phyloP scores from a whole-genome alignment of 306 rosid species.

The cucumber (Cucumis sativus) region Cucumber_9930_V3 NC_026658.2:14614001-14614500 shows the following conservation, averaged over 20 bases:
- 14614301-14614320: neutral
- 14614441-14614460: conserved; percentile 3
- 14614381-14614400: neutral
- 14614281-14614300: neutral
- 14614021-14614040: neutral
- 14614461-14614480: neutral
- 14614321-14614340: neutral
- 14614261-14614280: neutral
- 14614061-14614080: neutral
- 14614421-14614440: neutral
- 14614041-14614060: neutral
- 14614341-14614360: neutral
- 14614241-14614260: neutral
- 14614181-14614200: neutral
- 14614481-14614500: neutral
- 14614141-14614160: neutral
- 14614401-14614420: neutral
- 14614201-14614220: neutral
- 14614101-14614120: neutral
- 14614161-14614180: neutral
- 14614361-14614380: neutral
- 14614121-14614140: neutral
- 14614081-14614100: neutral
- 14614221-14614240: neutral
- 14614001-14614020: neutral